A percentile compares a stretch with the other conserved stretches of the same genome.
phyloP scores from a whole-genome alignment of 1,139 yeast species.

The Pichia sorboxylosa region DNA sequence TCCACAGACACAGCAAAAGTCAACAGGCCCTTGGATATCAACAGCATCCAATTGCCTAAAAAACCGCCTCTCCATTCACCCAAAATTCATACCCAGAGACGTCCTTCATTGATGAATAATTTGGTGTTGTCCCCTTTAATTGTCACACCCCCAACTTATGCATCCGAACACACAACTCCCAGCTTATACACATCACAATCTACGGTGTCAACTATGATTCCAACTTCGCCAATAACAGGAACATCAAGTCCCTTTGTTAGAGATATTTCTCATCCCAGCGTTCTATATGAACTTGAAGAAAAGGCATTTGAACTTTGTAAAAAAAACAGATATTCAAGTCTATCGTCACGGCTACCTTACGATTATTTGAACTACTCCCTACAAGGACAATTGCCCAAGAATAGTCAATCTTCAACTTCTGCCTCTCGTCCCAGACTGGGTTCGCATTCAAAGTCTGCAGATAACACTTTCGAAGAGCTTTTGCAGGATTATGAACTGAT shows the following conservation, averaged over 20 bases:
- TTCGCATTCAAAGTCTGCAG: not conserved
- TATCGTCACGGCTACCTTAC: constrained; percentile 2
- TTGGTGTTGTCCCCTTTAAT: constrained; percentile 3
- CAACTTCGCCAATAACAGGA: constrained; percentile 1
- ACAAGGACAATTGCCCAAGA: too few relatives aligned
- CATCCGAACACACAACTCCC: not conserved
- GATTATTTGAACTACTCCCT: constrained; percentile 7
- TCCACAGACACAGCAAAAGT: too few relatives aligned
- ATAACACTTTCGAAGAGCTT: not conserved
- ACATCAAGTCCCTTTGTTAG: not conserved
- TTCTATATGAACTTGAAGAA: constrained; percentile 6
- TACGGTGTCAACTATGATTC: not conserved
- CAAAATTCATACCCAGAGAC: too few relatives aligned
- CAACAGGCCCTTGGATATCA: too few relatives aligned
- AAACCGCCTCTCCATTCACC: too few relatives aligned
- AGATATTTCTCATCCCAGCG: constrained; percentile 2
- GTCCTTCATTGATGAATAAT: too few relatives aligned
- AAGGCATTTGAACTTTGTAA: not conserved
- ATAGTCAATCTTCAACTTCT: too few relatives aligned
- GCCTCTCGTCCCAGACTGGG: too few relatives aligned
- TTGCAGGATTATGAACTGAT: constrained; percentile 3
- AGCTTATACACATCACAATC: too few relatives aligned
- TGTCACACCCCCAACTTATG: constrained; percentile 2
- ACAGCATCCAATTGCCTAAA: too few relatives aligned
- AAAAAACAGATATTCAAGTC: not conserved